Conservation (phyloP, 805 yeast genomes). For the Schwanniomyces occidentalis region DNA sequence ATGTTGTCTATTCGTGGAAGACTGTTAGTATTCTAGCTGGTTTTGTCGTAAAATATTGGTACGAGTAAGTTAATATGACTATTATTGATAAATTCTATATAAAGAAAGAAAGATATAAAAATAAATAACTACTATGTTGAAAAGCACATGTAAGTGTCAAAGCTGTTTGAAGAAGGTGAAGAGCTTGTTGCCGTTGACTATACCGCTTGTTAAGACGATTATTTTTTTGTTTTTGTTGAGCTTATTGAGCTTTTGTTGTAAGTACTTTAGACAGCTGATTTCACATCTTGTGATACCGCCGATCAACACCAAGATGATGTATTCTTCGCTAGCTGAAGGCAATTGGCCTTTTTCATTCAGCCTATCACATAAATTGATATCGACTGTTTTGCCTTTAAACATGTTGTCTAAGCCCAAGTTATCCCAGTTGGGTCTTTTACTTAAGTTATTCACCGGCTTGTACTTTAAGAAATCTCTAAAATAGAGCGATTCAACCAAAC, state of each 20-base stretch:
- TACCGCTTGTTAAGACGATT: conserved; percentile 45
- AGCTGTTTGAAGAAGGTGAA: conserved; percentile 16
- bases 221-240: conserved; percentile 32
- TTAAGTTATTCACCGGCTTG: conserved; percentile 37
- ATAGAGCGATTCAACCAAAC: conserved; percentile 71
- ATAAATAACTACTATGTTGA: too few relatives aligned
- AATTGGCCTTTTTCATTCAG: conserved; percentile 14
- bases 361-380: conserved; percentile 32
- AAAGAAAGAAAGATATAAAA: too few relatives aligned
- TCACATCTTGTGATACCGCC: conserved; percentile 92
- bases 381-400: conserved; percentile 42
- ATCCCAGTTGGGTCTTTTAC: conserved; percentile 46
- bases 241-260: conserved; percentile 47
- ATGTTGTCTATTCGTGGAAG: too few relatives aligned
- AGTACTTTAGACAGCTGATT: conserved; percentile 63
- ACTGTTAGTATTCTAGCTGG: too few relatives aligned
- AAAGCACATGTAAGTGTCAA: too few relatives aligned
- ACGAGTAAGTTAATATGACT: too few relatives aligned
- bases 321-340: conserved; percentile 12
- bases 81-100: too few relatives aligned
- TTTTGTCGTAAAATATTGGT: too few relatives aligned
- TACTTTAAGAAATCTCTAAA: conserved; percentile 51
- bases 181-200: conserved; percentile 38
- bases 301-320: conserved; percentile 54
- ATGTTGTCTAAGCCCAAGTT: conserved; percentile 39